Evolutionary conservation across 305 asterid genomes (phyloP).

Genomic region (Fraxinus ornus): DNA sequence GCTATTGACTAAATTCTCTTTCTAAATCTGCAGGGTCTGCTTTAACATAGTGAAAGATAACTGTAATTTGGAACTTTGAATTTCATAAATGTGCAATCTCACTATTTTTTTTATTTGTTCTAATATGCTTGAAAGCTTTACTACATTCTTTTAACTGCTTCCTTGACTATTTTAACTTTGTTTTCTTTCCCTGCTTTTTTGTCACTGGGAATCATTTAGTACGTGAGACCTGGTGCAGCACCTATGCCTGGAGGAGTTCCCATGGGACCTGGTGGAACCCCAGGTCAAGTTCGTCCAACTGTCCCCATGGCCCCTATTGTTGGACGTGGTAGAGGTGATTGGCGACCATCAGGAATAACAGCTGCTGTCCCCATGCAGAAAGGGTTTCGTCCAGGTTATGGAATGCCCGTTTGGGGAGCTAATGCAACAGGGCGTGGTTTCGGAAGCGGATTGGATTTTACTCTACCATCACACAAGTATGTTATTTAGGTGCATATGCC

Average conservation of each 20-base stretch:
- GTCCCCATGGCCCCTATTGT: constrained; percentile 48
- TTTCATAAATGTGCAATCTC: constrained; percentile 2
- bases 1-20: constrained; percentile 14
- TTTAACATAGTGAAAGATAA: constrained; percentile 15
- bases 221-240: constrained; percentile 97
- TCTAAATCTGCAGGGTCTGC: constrained; percentile 9
- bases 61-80: constrained; percentile 3
- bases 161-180: constrained; percentile 16
- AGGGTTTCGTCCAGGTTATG: constrained; percentile 71
- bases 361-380: constrained; percentile 66
- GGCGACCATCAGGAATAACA: constrained; percentile 78
- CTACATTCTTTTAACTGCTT: constrained; percentile 10
- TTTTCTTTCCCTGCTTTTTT: constrained; percentile 19
- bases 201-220: constrained; percentile 49
- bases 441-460: constrained; percentile 95
- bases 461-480: constrained; percentile 98
- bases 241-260: constrained; percentile 63
- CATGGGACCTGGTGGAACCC: constrained; percentile 58
- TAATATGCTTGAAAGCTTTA: not conserved
- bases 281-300: constrained; percentile 82
- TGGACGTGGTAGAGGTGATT: constrained; percentile 99
- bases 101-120: not conserved
- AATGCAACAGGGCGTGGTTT: constrained; percentile 78
- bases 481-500: constrained; percentile 21
- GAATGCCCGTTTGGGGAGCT: constrained; percentile 67